Base-by-base conservation (phyloP, 164 flowering plant genomes). In the Nymphaea colorata region DNA sequence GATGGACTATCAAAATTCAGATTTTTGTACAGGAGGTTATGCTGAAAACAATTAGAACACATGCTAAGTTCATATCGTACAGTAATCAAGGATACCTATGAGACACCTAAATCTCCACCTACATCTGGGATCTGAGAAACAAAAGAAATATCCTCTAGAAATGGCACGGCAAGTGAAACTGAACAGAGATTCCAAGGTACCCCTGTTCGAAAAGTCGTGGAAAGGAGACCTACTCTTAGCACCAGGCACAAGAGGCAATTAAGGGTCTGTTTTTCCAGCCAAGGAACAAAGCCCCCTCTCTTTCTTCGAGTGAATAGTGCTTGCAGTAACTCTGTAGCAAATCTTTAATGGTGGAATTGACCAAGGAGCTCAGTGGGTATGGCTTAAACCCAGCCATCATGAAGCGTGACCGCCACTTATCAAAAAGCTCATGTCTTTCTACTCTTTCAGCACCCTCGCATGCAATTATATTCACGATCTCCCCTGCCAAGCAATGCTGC, bases 381-480 rank as follows among this genome's bases (percentile, higher is more conserved):
- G 87, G 91, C 41, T 65, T 75, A 69, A 90, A 88, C 53, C 90
- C 93, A 15, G 96, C 90, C 96, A 84, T 82, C 44, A 6, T 18
- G 63, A 88, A 84, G 63, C 93, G 72, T 2, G 84, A 77, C 65
- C 71, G 75, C 93, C 93, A 90, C 73, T 90, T 88, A 42, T 84
- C 85, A 2, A 84, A 77, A 67, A 77, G 77, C 75, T 90, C 93
- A 45, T 86, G 91, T 0, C 96, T 79, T 69, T 88, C 96, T 45
- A 86, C 87, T 70, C 91, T 82, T 73, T 88, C 96, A n/a, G 76
- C 73, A 57, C 91, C 96, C 55, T 88, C 93, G 62, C 96, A 88
- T 8, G 96, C 96, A 74, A 90, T 75, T 2, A 88, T 68, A 76
- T 90, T 90, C 44, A 90, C 96, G 25, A 89, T 70, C 3, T 87